These are phyloP conservation scores for Rhodamnia rubescens DNA, from an alignment of 345 rosid genomes.

Conservation along the genomic window DNA sequence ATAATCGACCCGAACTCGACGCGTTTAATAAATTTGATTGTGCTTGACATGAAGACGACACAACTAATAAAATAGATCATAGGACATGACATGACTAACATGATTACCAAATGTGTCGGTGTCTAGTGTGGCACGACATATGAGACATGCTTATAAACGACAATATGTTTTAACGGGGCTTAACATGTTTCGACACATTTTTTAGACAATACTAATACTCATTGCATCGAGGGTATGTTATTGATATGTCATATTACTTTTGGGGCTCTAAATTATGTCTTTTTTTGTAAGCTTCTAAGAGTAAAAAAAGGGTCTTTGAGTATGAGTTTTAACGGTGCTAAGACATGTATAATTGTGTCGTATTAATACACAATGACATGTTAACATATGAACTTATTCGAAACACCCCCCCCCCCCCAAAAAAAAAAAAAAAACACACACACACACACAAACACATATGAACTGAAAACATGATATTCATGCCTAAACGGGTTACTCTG, in stretches of 20 bases:
- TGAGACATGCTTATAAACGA: not conserved
- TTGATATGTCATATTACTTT: not conserved
- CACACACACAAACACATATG: too few relatives aligned
- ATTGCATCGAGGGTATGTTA: not conserved
- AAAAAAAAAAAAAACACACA: too few relatives aligned
- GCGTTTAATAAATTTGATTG: not conserved
- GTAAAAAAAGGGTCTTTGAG: not conserved
- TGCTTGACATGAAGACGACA: not conserved
- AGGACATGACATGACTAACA: not conserved
- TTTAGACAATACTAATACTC: not conserved
- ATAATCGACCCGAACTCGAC: not conserved
- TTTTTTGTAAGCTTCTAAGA: not conserved
- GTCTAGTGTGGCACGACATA: not conserved
- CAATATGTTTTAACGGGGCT: not conserved
- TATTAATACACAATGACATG: not conserved
- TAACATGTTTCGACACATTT: not conserved
- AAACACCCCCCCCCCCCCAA: too few relatives aligned
- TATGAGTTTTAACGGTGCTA: not conserved
- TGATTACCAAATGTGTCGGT: not conserved
- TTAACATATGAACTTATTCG: not conserved
- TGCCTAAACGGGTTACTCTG: not conserved
- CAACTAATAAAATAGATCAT: not conserved
- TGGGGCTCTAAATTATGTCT: not conserved
- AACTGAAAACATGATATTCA: not conserved
- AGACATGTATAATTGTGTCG: not conserved